Base-by-base conservation (phyloP, 164 flowering plant genomes). In the Vitis amurensis region DNA sequence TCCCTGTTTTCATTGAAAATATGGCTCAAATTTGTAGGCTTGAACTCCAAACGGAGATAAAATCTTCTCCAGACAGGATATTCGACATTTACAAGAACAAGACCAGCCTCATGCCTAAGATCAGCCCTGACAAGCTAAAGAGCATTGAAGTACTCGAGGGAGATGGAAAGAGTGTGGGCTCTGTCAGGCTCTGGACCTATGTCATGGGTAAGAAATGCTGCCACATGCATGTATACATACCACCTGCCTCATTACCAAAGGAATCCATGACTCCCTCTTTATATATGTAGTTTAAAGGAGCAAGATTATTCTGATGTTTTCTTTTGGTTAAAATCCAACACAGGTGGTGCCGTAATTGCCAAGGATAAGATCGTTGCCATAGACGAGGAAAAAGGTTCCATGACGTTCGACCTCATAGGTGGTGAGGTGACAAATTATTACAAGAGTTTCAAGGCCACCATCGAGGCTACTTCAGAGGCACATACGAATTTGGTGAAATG, bases 341-440 rank as follows among this genome's bases (percentile, higher is more conserved):
- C 67, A 64, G 67, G 67, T 7, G 15, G 31, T 50, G 55, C 56
- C 6, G 55, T 64, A 62, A 64, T 63, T 15, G 70, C 70, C 13
- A 81, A 74, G 19, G 82, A 82, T 48, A 74, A 16, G 61, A 74
- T 74, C 30, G 66, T 74, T 8, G 77, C 68, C 15, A 3, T 69
- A 19, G 80, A 82, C 16, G 80, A 79, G 9, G 69, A 31, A 51
- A 79, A 64, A 27, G 72, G 59, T 17, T 23, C 64, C 0, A 64
- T 79, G 29, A 72, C 69, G 12, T 68, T 72, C 11, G 53, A 57
- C 13, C 66, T 68, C 0, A 63, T 82, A 8, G 82, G 67, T 16
- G 85, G 82, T 55, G 77, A 82, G 56, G 66, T 78, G n/a, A 49
- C 72, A 15, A 68, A 78, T 11, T 13, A 68, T 44, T 81, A 60